Base-by-base conservation (phyloP, 192 early-diverging fungal species). In the Mortierella antarctica region DNA sequence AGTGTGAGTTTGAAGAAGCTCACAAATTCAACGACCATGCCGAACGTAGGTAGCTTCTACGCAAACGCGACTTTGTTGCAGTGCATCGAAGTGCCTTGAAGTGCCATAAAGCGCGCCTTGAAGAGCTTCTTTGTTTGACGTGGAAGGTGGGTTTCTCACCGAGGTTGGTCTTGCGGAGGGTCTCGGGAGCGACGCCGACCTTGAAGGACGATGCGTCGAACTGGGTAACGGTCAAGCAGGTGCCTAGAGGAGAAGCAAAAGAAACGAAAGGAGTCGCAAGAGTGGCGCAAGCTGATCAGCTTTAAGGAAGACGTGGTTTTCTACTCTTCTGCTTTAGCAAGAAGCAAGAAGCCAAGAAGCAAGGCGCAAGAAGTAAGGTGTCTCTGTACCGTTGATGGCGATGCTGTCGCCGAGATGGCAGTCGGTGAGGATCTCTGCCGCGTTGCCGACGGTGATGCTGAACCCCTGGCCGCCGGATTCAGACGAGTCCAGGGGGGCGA, bases 141-240 rank as follows among this genome's bases (percentile, higher is more conserved):
- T 18, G 45, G 50, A 46, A 42, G 4, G 47, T 44, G n/a, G 55
- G 55, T 4, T 62, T 17, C 10, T 44, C 83, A 89, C 96, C 96
- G 0, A 98, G 86, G 86, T 96, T 98, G 4, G 98, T 97, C 74
- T 94, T 92, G 71, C 94, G 89, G 7, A 97, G 87, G 10, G 96
- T 98, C 84, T 98, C 98, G 9, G 97, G 96, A 17, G 96, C 91
- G 18, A 97, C 82, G 14, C 95, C 95, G 31, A 98, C 94, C 75
- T 98, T 98, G 88, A 98, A 98, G 17, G 61, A 83, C 51, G 89
- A 88, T 18, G 72, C 74, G 56, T 93, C 87, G 77, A 98, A 97
- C 79, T 96, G 96, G 39, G 97, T 99, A 9, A 98, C 96, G 1
- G 98, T 99, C 65, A 99, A 85, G 83, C 98, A 99, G 39, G 95